Percentiles rank a stretch among this genome's conserved stretches.
Conservation (phyloP, 306 rosid genomes). For the Styphnolobium japonicum region DNA sequence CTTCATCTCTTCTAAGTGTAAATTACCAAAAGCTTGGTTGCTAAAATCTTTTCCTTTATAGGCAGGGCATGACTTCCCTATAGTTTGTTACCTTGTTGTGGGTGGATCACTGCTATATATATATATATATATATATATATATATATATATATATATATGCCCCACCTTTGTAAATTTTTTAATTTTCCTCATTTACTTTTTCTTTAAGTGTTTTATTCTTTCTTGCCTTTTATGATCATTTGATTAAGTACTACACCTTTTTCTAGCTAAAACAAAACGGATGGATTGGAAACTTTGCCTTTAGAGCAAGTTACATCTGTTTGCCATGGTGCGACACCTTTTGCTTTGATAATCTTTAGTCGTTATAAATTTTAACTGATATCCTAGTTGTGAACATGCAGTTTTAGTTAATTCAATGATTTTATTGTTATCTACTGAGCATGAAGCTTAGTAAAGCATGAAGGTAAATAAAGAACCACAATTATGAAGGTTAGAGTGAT, state of each 20-base stretch:
- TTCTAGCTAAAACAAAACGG: slow-evolving; percentile 96
- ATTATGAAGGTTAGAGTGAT: too few species aligned
- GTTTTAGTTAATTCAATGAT: slow-evolving; percentile 8
- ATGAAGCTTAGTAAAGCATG: too few species aligned
- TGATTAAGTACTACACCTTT: slow-evolving; percentile 31
- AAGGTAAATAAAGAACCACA: too few species aligned
- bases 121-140: too few species aligned
- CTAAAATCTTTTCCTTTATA: slow-evolving; percentile 39
- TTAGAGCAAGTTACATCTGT: slow-evolving; percentile 97
- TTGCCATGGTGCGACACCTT: slow-evolving; percentile 84
- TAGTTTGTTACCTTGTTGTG: slow-evolving; percentile 75
- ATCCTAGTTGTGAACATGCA: not conserved
- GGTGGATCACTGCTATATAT: slow-evolving; percentile 86
- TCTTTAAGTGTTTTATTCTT: not conserved
- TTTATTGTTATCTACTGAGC: not conserved
- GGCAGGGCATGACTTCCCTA: slow-evolving; percentile 89
- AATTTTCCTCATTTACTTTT: not conserved
- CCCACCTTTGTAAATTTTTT: slow-evolving; percentile 70
- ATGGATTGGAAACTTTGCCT: slow-evolving; percentile 98
- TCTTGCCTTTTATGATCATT: not conserved
- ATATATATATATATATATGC: too few species aligned
- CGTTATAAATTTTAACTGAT: not conserved
- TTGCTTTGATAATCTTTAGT: slow-evolving; percentile 17
- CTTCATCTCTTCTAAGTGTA: not conserved
- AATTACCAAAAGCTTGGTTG: slow-evolving; percentile 23